Percentiles rank a stretch among this genome's conserved stretches.
Evolutionary conservation across 257 asterid genomes (phyloP).

Genomic region (Agastache rugosa): DNA sequence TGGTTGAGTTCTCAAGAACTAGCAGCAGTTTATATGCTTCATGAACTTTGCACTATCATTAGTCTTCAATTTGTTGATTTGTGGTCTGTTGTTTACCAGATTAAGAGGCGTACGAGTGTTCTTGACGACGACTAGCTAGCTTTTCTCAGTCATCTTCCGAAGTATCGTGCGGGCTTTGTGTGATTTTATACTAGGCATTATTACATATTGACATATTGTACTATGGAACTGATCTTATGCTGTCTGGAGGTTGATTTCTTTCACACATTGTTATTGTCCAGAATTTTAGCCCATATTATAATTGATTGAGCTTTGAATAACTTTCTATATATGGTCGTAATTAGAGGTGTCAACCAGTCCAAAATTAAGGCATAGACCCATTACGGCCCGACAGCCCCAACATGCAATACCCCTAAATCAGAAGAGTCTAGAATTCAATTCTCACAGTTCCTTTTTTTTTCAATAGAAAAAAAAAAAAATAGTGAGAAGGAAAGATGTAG

Average conservation of each 20-base stretch:
- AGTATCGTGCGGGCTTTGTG: constrained; percentile 2
- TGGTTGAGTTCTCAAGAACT: not conserved
- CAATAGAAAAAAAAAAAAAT: too few species aligned
- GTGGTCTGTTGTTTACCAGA: constrained; percentile 50
- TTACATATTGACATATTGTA: constrained; percentile 10
- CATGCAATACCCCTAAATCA: too few species aligned
- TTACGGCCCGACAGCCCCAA: too few species aligned
- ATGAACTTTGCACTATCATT: not conserved
- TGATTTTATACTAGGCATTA: constrained; percentile 15
- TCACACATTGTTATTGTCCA: not conserved
- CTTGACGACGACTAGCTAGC: constrained; percentile 80
- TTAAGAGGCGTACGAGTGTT: constrained; percentile 80
- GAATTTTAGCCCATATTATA: not conserved
- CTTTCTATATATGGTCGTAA: not conserved
- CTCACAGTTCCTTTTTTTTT: too few species aligned
- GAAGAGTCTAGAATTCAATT: too few species aligned
- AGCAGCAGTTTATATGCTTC: not conserved
- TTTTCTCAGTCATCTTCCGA: constrained; percentile 15
- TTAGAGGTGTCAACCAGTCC: too few species aligned
- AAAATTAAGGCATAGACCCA: too few species aligned
- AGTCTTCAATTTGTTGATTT: not conserved
- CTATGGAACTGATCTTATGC: not conserved
- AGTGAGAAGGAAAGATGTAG: too few species aligned
- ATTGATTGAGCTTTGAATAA: not conserved
- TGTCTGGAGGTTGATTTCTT: constrained; percentile 5